Conservation (phyloP, 257 asterid genomes). For the Forsythia viridissima region DNA sequence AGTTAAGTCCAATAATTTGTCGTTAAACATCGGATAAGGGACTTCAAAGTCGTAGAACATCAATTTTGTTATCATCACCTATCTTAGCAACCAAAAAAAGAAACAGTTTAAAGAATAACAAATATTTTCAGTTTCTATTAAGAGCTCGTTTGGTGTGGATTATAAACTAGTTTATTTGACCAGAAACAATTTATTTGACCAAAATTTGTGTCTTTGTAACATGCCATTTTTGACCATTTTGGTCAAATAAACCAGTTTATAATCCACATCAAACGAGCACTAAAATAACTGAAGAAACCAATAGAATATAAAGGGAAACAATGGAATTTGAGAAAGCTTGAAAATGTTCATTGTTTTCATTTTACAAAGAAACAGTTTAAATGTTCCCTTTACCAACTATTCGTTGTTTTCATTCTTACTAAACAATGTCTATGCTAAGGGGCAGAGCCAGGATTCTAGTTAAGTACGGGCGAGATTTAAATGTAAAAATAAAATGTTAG, state of each 20-base stretch:
- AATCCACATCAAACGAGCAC: no score
- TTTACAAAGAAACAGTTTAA: not conserved
- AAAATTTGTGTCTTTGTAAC: no score
- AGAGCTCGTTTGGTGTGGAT: no score
- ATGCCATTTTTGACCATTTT: no score
- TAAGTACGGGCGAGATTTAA: no score
- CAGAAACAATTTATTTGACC: no score
- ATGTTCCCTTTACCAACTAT: not conserved
- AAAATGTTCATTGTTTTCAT: not conserved
- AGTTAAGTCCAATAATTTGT: slow-evolving; percentile 9
- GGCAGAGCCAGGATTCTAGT: no score
- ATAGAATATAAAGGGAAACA: not conserved
- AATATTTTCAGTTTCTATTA: not conserved
- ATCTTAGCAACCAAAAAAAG: not conserved
- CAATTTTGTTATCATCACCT: not conserved
- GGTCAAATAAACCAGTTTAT: no score
- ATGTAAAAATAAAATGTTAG: no score
- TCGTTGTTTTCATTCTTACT: not conserved
- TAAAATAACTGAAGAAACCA: slow-evolving; percentile 8
- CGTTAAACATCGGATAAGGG: slow-evolving; percentile 1
- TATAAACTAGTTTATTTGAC: no score
- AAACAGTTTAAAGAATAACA: not conserved
- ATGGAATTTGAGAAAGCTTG: not conserved
- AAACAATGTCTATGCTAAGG: no score
- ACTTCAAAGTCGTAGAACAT: slow-evolving; percentile 10